Evolutionary conservation across 371 early-diverging fungal species (phyloP).

Genomic region (Lichtheimia ramosa): DNA sequence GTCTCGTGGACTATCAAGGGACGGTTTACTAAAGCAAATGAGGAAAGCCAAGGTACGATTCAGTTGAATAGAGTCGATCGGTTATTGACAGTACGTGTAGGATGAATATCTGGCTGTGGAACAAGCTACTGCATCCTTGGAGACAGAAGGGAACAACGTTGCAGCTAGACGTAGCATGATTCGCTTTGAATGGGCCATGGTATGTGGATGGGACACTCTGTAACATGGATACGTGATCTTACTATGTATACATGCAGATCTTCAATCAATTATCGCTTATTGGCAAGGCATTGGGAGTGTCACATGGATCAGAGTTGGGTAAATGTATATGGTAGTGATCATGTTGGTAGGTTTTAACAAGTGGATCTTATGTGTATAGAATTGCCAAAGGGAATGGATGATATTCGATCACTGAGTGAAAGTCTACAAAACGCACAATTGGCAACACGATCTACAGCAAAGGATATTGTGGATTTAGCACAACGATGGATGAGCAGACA

Average conservation of each 20-base stretch:
- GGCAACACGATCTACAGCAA: background rate
- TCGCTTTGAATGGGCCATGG: constrained; percentile 18
- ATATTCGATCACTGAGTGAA: background rate
- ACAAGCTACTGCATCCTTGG: background rate
- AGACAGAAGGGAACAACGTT: background rate
- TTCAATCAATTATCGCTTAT: too few relatives aligned
- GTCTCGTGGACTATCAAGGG: constrained; percentile 4
- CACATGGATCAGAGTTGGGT: too few relatives aligned
- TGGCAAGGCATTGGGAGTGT: too few relatives aligned
- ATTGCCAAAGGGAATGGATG: constrained; percentile 1
- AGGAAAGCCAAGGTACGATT: constrained; percentile 14
- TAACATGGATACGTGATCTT: too few relatives aligned
- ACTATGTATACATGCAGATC: too few relatives aligned
- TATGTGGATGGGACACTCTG: background rate
- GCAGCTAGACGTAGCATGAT: constrained; percentile 10
- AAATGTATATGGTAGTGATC: too few relatives aligned
- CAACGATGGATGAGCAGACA: constrained; percentile 6
- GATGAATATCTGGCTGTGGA: background rate
- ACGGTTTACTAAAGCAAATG: constrained; percentile 17
- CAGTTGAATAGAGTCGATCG: too few relatives aligned
- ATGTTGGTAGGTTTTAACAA: too few relatives aligned
- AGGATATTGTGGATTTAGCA: constrained; percentile 2
- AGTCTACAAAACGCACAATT: background rate
- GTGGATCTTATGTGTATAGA: background rate
- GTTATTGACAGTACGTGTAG: background rate